Conservation (phyloP, 2,329 filamentous ascomycete genomes). For the Alternaria metachromatica region DNA sequence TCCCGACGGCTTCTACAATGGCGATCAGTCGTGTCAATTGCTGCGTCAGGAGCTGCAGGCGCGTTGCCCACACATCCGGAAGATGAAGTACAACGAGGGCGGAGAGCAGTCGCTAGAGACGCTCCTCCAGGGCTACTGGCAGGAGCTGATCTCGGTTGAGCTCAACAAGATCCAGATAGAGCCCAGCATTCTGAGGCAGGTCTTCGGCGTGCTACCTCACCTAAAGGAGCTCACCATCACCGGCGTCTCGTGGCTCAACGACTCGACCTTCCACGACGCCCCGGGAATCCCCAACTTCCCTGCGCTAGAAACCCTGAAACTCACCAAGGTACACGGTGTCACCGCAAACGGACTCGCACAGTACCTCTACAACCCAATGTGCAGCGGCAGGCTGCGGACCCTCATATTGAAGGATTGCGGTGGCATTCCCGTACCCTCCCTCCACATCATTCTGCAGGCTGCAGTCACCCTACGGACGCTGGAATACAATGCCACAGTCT, state of each 20-base stretch:
- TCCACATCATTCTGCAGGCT: conserved; percentile 67
- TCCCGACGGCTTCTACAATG: conserved; percentile 84
- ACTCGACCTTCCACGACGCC: conserved; percentile 74
- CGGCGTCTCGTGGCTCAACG: conserved; percentile 72
- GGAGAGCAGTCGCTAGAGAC: conserved; percentile 78
- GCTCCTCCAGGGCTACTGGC: conserved; percentile 72
- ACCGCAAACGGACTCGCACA: conserved; percentile 73
- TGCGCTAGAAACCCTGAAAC: conserved; percentile 72
- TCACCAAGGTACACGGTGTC: conserved; percentile 74
- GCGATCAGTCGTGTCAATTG: conserved; percentile 76
- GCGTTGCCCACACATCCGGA: conserved; percentile 81
- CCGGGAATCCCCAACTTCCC: conserved; percentile 75
- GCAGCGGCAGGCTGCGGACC: conserved; percentile 66
- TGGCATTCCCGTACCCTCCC: conserved; percentile 67
- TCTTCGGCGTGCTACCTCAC: conserved; percentile 69
- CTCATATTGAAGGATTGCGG: conserved; percentile 73
- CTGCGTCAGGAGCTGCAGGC: conserved; percentile 85
- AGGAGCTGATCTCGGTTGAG: conserved; percentile 74
- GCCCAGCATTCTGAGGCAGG: conserved; percentile 71
- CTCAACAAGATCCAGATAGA: conserved; percentile 73
- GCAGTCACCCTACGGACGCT: conserved; percentile 66
- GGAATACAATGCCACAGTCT: conserved; percentile 63
- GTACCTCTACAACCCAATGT: conserved; percentile 67
- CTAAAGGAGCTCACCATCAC: conserved; percentile 78
- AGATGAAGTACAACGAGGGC: conserved; percentile 84